These are phyloP conservation scores for Suillus subluteus DNA, from an alignment of 768 basidiomycete genomes.

Conservation along the genomic window DNA sequence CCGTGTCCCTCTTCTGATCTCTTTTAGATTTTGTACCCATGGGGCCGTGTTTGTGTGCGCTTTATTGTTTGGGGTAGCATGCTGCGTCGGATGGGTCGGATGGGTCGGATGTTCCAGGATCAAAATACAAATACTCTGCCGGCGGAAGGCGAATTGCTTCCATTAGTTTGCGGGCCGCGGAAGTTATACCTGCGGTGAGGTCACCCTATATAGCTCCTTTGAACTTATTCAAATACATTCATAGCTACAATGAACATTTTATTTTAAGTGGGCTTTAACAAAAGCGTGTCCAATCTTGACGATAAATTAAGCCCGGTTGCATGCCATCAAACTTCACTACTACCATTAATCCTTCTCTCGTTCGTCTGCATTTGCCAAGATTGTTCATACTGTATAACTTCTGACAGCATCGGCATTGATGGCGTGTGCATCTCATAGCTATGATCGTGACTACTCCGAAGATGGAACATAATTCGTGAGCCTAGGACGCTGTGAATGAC, in stretches of 20 bases:
- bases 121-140: background rate
- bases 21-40: too few species aligned
- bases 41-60: too few species aligned
- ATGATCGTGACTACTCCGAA: conserved; percentile 21
- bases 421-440: background rate
- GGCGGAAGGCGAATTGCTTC: background rate
- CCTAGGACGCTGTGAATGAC: conserved; percentile 30
- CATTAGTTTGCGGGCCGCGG: background rate
- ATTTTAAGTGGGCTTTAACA: background rate
- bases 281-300: background rate
- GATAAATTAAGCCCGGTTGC: background rate
- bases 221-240: background rate
- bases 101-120: too few species aligned
- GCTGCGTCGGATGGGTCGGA: too few species aligned
- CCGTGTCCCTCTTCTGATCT: too few species aligned
- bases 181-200: too few species aligned
- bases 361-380: background rate
- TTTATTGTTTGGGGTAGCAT: too few species aligned
- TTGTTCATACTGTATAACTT: background rate
- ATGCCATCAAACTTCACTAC: background rate
- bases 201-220: too few species aligned
- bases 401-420: too few species aligned
- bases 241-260: background rate
- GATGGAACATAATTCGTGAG: conserved; percentile 33
- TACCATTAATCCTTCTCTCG: background rate